These are phyloP conservation scores for Podila verticillata DNA, from an alignment of 192 early-diverging fungal species.

Conservation along the genomic window DNA sequence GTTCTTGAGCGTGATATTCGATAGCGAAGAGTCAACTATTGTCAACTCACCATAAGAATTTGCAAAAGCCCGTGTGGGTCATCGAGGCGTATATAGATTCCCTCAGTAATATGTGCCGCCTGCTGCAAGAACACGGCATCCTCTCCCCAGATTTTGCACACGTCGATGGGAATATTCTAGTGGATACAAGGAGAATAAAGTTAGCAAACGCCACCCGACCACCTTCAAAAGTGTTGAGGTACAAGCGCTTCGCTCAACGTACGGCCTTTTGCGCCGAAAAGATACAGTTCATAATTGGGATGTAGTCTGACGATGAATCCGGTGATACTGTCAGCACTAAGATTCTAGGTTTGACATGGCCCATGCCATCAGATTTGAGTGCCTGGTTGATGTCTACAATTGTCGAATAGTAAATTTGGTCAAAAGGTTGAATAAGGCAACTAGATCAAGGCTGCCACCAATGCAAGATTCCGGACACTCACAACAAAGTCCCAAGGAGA, in stretches of 20 bases:
- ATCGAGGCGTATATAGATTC: slow-evolving; percentile 81
- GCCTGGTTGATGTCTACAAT: slow-evolving; percentile 74
- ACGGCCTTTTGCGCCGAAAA: slow-evolving; percentile 94
- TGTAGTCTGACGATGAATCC: slow-evolving; percentile 90
- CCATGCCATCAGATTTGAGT: slow-evolving; percentile 61
- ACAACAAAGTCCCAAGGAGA: slow-evolving; percentile 72
- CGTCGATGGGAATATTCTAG: slow-evolving; percentile 89
- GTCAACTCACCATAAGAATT: slow-evolving; percentile 78
- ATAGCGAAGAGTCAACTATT: neutral
- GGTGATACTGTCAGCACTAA: slow-evolving; percentile 87
- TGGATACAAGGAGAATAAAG: neutral
- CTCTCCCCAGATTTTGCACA: slow-evolving; percentile 82
- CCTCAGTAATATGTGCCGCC: slow-evolving; percentile 89
- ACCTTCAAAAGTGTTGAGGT: neutral
- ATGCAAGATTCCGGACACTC: slow-evolving; percentile 3
- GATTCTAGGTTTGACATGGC: slow-evolving; percentile 78
- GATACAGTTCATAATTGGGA: slow-evolving; percentile 97
- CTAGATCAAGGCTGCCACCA: neutral
- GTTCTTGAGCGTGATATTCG: too few species aligned
- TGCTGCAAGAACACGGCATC: slow-evolving; percentile 94
- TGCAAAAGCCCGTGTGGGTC: slow-evolving; percentile 81
- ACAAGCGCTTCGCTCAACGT: slow-evolving; percentile 19
- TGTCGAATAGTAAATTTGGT: neutral
- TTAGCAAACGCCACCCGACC: neutral
- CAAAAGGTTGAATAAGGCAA: neutral